phyloP scores from a whole-genome alignment of 805 yeast genomes.

The Yarrowia divulgata region DNA sequence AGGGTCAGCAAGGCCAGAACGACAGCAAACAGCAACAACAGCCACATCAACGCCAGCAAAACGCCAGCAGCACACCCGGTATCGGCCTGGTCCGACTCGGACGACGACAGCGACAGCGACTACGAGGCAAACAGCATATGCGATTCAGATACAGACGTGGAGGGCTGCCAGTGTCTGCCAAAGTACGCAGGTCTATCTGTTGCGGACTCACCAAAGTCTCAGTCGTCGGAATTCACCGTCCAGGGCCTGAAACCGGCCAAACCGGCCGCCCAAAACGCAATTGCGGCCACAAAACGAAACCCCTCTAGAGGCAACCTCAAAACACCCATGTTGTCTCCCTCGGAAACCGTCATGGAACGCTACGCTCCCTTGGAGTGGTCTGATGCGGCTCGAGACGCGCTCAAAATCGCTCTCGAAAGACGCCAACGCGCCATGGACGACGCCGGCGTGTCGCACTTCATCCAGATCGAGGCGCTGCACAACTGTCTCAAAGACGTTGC shows the following conservation, averaged over 20 bases:
- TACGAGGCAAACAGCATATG: constrained; percentile 14
- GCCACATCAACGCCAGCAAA: not conserved
- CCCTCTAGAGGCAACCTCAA: not conserved
- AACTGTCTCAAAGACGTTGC: constrained; percentile 16
- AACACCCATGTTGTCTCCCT: constrained; percentile 6
- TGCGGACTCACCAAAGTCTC: not conserved
- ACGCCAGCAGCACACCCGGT: not conserved
- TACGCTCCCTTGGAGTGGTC: constrained; percentile 22
- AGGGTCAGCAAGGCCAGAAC: not conserved
- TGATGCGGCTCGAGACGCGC: not conserved
- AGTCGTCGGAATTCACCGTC: constrained; percentile 17
- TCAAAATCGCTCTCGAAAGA: constrained; percentile 5
- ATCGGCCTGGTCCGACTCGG: constrained; percentile 28
- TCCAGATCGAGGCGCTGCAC: constrained; percentile 28
- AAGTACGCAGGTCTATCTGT: not conserved
- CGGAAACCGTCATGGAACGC: constrained; percentile 23
- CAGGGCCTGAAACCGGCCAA: not conserved
- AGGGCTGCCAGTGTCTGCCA: constrained; percentile 19
- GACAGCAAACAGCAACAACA: not conserved
- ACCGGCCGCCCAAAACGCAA: not conserved
- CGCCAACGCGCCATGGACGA: constrained; percentile 24
- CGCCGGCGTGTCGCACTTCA: constrained; percentile 30
- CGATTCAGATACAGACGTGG: constrained; percentile 27
- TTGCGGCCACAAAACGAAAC: not conserved
- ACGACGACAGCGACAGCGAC: constrained; percentile 18